Evolutionary conservation across 768 basidiomycete genomes (phyloP), one percentile per base, ranked within the genome.

Genomic region (Leccinum aurantiacum): DNA sequence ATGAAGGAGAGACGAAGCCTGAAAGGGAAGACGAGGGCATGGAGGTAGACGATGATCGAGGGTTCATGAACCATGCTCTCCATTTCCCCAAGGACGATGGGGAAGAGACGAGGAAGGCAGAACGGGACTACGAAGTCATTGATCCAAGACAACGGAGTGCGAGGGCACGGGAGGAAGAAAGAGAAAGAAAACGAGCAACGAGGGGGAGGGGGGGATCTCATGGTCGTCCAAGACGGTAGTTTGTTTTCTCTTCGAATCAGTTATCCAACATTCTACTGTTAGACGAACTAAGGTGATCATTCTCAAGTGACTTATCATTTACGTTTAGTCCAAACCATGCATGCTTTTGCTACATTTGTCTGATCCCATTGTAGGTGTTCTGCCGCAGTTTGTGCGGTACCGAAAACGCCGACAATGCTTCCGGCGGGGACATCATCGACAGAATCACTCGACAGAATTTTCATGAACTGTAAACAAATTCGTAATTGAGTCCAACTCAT

Each of bases 51-150:
- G 80, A 86, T 60, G 92, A 93, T 66, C 76, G 77, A 7, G 90
- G 83, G 10, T 93, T 94, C 74, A 78, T 93, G 75, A 78, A 74
- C 5, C 92, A 94, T 69, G 76, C 82, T 27, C 75, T 94, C 59
- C 81, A 82, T 61, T 92, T 93, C 75, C 85, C 90, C 10, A 92
- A 92, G 74, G 91, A 86, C 50, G 84, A 91, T 64, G 80, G 79
- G 24, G 91, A 91, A 66, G 91, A 93, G 74, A 81, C 80, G 24
- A 71, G 72, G 61, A 92, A 92, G 73, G 92, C 90, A 1, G 88
- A 92, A 71, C 75, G 90, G 56, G 92, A 94, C 59, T 93, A 93
- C 67, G 91, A 94, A 74, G 91, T 94, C 27, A 94, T 94, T 69
- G 92, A 94, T 69, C 91, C 92, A 0, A 76, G 92, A 60, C 82